Percentiles rank a stretch among this genome's conserved stretches.
These are phyloP conservation scores for Proliferodiscus dingleyae DNA, from an alignment of 2,329 filamentous ascomycete genomes.

Conservation along the genomic window DNA sequence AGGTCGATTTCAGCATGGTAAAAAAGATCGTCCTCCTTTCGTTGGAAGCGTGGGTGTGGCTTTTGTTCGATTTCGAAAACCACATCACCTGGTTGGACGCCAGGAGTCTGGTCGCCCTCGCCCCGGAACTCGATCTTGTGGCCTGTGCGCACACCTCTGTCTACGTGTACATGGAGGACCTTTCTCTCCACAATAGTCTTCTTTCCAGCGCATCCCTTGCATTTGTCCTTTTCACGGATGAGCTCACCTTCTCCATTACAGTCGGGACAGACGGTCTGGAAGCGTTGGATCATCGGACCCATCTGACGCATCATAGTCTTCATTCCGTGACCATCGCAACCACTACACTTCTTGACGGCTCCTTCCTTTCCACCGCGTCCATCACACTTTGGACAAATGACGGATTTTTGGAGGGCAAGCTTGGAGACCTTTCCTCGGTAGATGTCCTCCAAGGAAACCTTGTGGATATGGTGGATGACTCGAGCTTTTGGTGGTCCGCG, in stretches of 20 bases:
- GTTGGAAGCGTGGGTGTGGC: constrained; percentile 91
- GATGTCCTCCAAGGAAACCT: constrained; percentile 95
- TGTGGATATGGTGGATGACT: constrained; percentile 97
- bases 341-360: constrained; percentile 86
- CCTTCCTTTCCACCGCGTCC: constrained; percentile 96
- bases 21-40: constrained; percentile 92
- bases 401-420: constrained; percentile 91
- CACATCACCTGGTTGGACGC: constrained; percentile 89
- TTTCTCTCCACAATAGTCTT: constrained; percentile 98
- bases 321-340: constrained; percentile 93
- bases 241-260: constrained; percentile 97
- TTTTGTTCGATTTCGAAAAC: constrained; percentile 99
- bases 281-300: constrained; percentile 99
- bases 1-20: constrained; percentile 95
- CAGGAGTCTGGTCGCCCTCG: constrained; percentile 93
- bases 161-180: constrained; percentile 96
- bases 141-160: constrained; percentile 86
- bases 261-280: constrained; percentile 98
- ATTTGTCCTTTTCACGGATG: constrained; percentile 94
- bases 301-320: constrained; percentile 99
- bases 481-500: constrained; percentile 82
- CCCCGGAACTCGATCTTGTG: constrained; percentile 97
- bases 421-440: constrained; percentile 98
- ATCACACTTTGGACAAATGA: constrained; percentile 93
- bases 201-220: constrained; percentile 95